Percentiles rank a stretch among this genome's conserved stretches.
phyloP scores from a whole-genome alignment of 2,329 filamentous ascomycete genomes.

The Ophiocordyceps camponoti-leonardi region DNA sequence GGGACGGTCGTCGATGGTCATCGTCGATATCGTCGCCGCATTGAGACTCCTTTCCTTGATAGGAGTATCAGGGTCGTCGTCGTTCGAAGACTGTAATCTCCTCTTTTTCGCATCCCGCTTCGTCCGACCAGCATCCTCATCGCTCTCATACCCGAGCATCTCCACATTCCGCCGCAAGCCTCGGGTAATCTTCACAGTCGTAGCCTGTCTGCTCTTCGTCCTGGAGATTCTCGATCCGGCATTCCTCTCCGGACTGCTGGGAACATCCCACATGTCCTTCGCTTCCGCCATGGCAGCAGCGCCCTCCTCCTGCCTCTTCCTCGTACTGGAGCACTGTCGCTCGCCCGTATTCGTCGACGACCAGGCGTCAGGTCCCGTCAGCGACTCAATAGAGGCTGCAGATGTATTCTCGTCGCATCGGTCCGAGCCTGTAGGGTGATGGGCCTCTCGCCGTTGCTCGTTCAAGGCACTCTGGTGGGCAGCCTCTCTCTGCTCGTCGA shows the following conservation, averaged over 20 bases:
- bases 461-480: slow-evolving; percentile 5
- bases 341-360: background rate
- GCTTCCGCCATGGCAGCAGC: background rate
- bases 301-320: no score
- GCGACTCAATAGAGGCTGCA: background rate
- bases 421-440: background rate
- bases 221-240: background rate
- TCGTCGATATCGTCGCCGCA: slow-evolving; percentile 2
- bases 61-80: slow-evolving; percentile 4
- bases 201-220: background rate
- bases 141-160: slow-evolving; percentile 6
- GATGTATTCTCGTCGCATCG: background rate
- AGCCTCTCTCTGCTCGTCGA: slow-evolving; percentile 25
- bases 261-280: slow-evolving; percentile 25
- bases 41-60: slow-evolving; percentile 4
- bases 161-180: slow-evolving; percentile 4
- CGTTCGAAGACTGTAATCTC: slow-evolving; percentile 5
- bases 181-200: slow-evolving; percentile 6
- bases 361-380: background rate
- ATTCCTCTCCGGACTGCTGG: slow-evolving; percentile 20
- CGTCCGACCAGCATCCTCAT: slow-evolving; percentile 2
- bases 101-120: slow-evolving; percentile 8
- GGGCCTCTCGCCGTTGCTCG: no score
- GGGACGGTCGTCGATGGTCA: slow-evolving; percentile 9
- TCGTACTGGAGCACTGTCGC: background rate